Base-by-base conservation (phyloP, 2,329 filamentous ascomycete species). In the Rutstroemia sp. region DNA sequence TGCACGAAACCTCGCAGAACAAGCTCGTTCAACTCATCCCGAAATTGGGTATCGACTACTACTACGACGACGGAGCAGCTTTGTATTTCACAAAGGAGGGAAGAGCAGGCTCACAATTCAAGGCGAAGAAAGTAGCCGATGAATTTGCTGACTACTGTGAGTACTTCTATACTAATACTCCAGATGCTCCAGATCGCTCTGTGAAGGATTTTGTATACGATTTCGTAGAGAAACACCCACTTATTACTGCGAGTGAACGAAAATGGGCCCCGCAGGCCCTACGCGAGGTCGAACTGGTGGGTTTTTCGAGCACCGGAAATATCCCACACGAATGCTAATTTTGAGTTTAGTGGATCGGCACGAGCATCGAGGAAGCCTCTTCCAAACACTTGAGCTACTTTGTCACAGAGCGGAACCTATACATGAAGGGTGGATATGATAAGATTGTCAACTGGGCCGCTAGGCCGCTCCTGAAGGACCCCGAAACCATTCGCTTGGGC, bases 391-490 rank as follows among this genome's bases (percentile, higher is more conserved):
- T 75, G 49, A 70, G 69, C 53, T 75, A 75, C 56, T 75, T 74
- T 52, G 69, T 73, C 27, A 74, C 72, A 1, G 73, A 75, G 63
- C 65, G 73, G 51, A 75, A 75, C 61, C 65, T 75, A 39, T 74
- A 75, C 62, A 74, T 75, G 72, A 74, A 73, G 62, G 73, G 72
- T 39, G 73, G 73, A n/a, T 75, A 75, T 58, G 73, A 75, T 59
- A 70, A 67, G 49, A 72, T 75, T 30, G 69, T 75, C 25, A 65
- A 73, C 38, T 75, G 73, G 73, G 71, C 68, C 34, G 70, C 72
- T 14, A 62, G 71, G 51, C 67, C 70, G 14, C 68, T 75, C 42
- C 63, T 62, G 41, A 57, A 63, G n/a, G 64, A 70, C 46, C 67
- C 71, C 3, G 65, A 67, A 21, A 71, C 66, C 16, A 69, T 74